A percentile compares a stretch with the other conserved stretches of the same genome.
phyloP scores from a whole-genome alignment of 192 early-diverging fungal species.

The Spinellus fusiger region DNA sequence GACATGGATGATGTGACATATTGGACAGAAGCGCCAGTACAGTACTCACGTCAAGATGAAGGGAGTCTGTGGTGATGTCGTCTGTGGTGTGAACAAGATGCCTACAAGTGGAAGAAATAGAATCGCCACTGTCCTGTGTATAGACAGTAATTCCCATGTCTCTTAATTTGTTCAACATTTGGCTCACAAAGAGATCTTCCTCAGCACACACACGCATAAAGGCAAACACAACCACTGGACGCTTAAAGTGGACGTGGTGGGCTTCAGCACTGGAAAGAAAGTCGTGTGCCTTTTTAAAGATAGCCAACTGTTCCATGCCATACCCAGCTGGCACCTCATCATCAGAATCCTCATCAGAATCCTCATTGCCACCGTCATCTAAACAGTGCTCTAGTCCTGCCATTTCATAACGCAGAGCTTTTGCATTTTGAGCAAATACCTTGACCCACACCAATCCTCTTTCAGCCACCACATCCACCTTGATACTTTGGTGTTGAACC shows the following conservation, averaged over 20 bases:
- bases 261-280: slow-evolving; percentile 18
- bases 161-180: slow-evolving; percentile 14
- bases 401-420: slow-evolving; percentile 41
- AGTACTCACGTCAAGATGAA: slow-evolving; percentile 45
- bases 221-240: slow-evolving; percentile 28
- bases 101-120: neutral
- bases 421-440: slow-evolving; percentile 44
- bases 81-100: neutral
- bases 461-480: slow-evolving; percentile 44
- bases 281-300: slow-evolving; percentile 27
- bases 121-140: neutral
- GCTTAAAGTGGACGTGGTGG: slow-evolving; percentile 24
- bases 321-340: neutral
- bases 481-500: slow-evolving; percentile 18
- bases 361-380: slow-evolving; percentile 25
- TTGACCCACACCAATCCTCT: slow-evolving; percentile 42
- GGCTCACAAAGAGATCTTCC: slow-evolving; percentile 24
- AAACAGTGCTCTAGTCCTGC: slow-evolving; percentile 35
- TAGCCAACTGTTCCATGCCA: slow-evolving; percentile 10
- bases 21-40: slow-evolving; percentile 39
- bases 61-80: slow-evolving; percentile 25
- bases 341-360: slow-evolving; percentile 11
- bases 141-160: slow-evolving; percentile 21
- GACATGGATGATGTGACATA: slow-evolving; percentile 30
- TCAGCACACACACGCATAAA: slow-evolving; percentile 23